Base-by-base conservation (phyloP, 1,284 basidiomycete genomes). In the Sphaerobolus stellatus region DNA sequence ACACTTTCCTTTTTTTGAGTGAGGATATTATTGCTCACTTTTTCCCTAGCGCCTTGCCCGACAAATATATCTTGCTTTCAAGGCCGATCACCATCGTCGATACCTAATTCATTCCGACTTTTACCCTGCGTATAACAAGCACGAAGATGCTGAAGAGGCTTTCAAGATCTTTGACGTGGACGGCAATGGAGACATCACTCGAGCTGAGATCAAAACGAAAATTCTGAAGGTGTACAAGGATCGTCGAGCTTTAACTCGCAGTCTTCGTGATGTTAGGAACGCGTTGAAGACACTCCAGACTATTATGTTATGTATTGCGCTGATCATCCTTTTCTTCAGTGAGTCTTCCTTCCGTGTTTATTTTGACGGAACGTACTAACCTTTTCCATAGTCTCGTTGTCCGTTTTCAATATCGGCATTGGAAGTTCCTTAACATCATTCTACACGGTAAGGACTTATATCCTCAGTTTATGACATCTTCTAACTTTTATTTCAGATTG, bases 131-230 rank as follows among this genome's bases (percentile, higher is more conserved):
- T 92, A 88, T 65, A 59, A 75, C 14, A 78, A 76, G n/a, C 67
- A 72, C 5, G 76, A 74, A 47, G 77, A 79, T 18, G 84, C 88
- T 11, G 72, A 78, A 52, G 75, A 75, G 11, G 90, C 89, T 2
- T 92, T 92, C 75, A 78, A 79, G 45, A 80, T 91, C 29, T 89
- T 92, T 64, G 87, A 89, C 69, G 77, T 74, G 59, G 90, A 92
- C 66, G 78, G 82, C 62, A 90, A 92, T 59, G 88, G 87, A 18
- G 90, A 92, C 65, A 77, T 92, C 53, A 84, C 86, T n/a, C 80
- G 84, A 50, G 74, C 80, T 29, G 90, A 92, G 70, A 81, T 92
- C 66, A 92, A 91, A 71, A 77, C 80, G 43, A 80, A 79, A 27
- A 68, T 92, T 27, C 70, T 91, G 58, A 82, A 78, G 64, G 77